Conservation (phyloP, 257 asterid genomes). For the Verbascum thapsus region DNA sequence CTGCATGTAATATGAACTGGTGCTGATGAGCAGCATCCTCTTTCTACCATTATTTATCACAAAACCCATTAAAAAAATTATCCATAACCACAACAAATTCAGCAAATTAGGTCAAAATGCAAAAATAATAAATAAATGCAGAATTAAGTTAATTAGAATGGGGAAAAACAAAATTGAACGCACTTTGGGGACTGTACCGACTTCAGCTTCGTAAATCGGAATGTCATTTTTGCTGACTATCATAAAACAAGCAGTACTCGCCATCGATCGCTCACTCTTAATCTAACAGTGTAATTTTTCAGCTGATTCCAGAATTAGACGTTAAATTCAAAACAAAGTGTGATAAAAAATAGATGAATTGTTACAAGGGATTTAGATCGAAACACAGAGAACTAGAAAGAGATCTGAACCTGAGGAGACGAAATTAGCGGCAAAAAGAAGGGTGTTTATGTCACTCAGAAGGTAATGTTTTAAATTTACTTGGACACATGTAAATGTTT, state of each 20-base stretch:
- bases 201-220: slow-evolving; percentile 98
- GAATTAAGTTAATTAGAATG: slow-evolving; percentile 1
- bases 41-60: slow-evolving; percentile 48
- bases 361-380: slow-evolving; percentile 5
- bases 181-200: slow-evolving; percentile 92
- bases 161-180: slow-evolving; percentile 10
- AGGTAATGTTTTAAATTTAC: too few species aligned
- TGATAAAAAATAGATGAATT: neutral
- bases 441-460: too few species aligned
- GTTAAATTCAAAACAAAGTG: neutral
- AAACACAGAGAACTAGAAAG: slow-evolving; percentile 19
- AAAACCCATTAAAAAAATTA: slow-evolving; percentile 4
- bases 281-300: neutral
- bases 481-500: too few species aligned
- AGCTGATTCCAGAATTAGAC: slow-evolving; percentile 9
- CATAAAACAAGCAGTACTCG: slow-evolving; percentile 93
- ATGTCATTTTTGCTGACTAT: slow-evolving; percentile 91
- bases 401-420: too few species aligned
- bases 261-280: slow-evolving; percentile 47
- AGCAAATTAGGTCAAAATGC: neutral
- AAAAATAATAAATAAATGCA: neutral
- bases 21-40: slow-evolving; percentile 98
- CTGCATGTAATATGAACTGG: slow-evolving; percentile 94
- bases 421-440: too few species aligned
- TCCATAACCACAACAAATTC: slow-evolving; percentile 2